Evolutionary conservation across 352 stramenopile genomes (phyloP).

Genomic region (Phytophthora pini): DNA sequence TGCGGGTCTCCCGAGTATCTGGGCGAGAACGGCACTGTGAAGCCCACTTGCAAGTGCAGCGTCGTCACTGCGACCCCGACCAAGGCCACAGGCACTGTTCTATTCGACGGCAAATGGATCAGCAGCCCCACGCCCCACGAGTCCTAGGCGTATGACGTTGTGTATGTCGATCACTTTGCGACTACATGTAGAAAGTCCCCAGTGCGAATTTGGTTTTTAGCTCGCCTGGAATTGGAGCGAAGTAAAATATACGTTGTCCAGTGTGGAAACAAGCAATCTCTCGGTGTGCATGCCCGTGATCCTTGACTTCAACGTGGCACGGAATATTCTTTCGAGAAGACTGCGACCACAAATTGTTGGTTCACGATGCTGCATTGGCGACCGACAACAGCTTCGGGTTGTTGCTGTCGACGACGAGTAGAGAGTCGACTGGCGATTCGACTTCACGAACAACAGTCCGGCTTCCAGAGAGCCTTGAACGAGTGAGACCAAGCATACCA

Average conservation of each 20-base stretch:
- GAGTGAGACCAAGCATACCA: not conserved
- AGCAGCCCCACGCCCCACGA: conserved; percentile 30
- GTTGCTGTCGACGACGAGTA: conserved; percentile 11
- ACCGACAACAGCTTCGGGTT: conserved; percentile 7
- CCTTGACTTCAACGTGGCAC: conserved; percentile 11
- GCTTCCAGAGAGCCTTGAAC: not conserved
- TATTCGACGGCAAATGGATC: conserved; percentile 52
- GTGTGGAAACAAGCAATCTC: conserved; percentile 21
- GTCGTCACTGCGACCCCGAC: conserved; percentile 7
- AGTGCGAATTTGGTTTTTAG: conserved; percentile 6
- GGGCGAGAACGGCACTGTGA: conserved; percentile 46
- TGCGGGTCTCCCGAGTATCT: conserved; percentile 56
- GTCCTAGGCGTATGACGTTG: conserved; percentile 22
- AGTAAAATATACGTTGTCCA: conserved; percentile 35
- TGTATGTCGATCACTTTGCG: conserved; percentile 27
- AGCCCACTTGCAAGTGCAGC: conserved; percentile 55
- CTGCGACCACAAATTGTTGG: not conserved
- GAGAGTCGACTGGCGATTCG: conserved; percentile 12
- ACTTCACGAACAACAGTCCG: conserved; percentile 1
- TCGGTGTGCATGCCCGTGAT: conserved; percentile 11
- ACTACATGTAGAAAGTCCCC: conserved; percentile 31
- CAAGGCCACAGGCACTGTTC: conserved; percentile 35
- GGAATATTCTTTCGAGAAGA: conserved; percentile 24
- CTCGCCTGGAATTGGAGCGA: conserved; percentile 14
- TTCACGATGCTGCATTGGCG: conserved; percentile 8